Base-by-base conservation (phyloP, 2,329 filamentous ascomycete genomes). In the Didymella exigua region DNA sequence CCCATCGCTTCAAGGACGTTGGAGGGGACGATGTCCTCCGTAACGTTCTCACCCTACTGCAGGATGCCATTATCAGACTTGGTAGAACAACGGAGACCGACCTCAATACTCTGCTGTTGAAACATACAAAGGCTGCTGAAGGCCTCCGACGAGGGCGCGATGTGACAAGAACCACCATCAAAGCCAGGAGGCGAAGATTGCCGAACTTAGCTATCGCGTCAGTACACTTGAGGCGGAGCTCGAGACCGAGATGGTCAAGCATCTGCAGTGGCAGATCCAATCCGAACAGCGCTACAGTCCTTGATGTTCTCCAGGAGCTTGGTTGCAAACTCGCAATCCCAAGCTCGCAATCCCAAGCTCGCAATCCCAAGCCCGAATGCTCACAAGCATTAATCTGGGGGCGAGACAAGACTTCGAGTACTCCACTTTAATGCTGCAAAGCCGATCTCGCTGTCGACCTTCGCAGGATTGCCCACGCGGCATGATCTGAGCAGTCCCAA, bases 81-180 rank as follows among this genome's bases (percentile, higher is more conserved):
- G 29, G 40, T 24, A 43, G 56, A 6, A 37, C 60, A 5, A 56
- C 61, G 4, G 54, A 63, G 14, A 56, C 33, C 1, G 57, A 56
- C 4, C 59, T 76, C n/a, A 62, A 31, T 16, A 51, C 36, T 7
- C 41, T 74, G 0, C 55, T 73, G 1, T 60, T 51, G 6, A 82
- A 76, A 38, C 81, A 89, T 60, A 82, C 84, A 14, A 74, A 86
- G 46, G 81, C 80, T 46, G 79, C 81, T 0, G 84, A 82, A 63
- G 89, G 89, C 0, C 79, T 89, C 18, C 78, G 80, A 33, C 82
- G 82, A 58, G 88, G 88, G 0, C 79, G 89, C 2, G 89, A 93
- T 56, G 82, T 88, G 6, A 81, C 84, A 3, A 77, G 89, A n/a
- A 72, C 83, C 8, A 83, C 82, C 4, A 67, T 90, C 29, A 86